Base-by-base conservation (phyloP, 2,329 filamentous ascomycete species). In the Fusarium siculi region DNA sequence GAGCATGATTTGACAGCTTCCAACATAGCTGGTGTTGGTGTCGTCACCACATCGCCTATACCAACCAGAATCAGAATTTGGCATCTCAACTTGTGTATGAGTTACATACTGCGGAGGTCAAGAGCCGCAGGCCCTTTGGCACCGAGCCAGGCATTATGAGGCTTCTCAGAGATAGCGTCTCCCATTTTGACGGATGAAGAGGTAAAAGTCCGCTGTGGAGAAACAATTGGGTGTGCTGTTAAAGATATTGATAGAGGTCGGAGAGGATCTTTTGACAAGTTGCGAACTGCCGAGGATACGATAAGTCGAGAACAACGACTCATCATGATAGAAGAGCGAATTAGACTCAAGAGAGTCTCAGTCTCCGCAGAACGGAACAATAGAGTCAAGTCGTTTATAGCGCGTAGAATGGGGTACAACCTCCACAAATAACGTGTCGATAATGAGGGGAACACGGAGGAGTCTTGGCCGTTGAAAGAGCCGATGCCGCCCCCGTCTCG, bases 11-110 rank as follows among this genome's bases (percentile, higher is more conserved):
- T 86, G 73, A 98, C 93, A 21, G 95, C 93, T 49, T 88, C 85
- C 42, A 98, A 90, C 95, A 97, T 98, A 8, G 92, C 89, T 2
- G 89, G 81, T 1, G 93, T 96, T 2, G 94, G 94, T 4, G 91
- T 93, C 7, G 94, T 97, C 81, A 87, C 84, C 30, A 84, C 84
- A 77, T 89, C 87, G 70, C 87, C 87, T 74, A 12, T 12, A 47
- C 9, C 5, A 30, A 10, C n/a, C 18, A 49, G 7, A 28, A 28
- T 63, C 18, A 62, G 87, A 25, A 10, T 19, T 52, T 16, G 32
- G 28, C 5, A 12, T 19, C 9, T 39, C 16, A 3, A 16, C 5
- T 21, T 2, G n/a, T n/a, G 34, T 11, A 19, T 3, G 32, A 23
- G 28, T 19, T 14, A 69, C 81, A 74, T 73, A 84, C 83, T 85